Base-by-base conservation (phyloP, 345 rosid species). In the Arabis alpina region DNA sequence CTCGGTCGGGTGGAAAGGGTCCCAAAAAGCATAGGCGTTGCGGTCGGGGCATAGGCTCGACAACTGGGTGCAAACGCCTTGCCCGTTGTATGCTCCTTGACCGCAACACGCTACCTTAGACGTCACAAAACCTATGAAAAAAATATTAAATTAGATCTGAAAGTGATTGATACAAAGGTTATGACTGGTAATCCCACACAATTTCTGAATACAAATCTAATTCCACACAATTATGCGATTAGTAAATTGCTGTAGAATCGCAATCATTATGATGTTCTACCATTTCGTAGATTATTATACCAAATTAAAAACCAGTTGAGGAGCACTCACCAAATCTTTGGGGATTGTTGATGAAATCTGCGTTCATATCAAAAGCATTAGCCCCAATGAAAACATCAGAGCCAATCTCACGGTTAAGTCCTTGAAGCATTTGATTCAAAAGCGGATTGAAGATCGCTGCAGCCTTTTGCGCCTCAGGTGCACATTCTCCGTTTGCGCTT, bases 1-100 rank as follows among this genome's bases (percentile, higher is more conserved):
- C 70, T 90, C 89, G 0, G 94, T 71, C n/a, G 97, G 97, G 24
- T 90, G 97, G 60, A 83, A 90, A 60, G 86, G 69, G 53, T 90
- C 97, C 94, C 92, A 88, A 51, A 88, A 85, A 0, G 72, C 94
- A 64, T 68, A 81, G 3, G 55, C 15, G n/a, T 83, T 83, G 36
- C 92, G 72, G 76, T 90, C 73, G 6, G 77, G 81, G 80, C 97
- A 90, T 60, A 90, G 50, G 77, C 78, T 86, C 2, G 89, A 90
- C 6, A 78, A 72, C 1, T 16, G n/a, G 0, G 82, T 86, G 60
- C 97, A 90, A 13, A 88, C 75, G 13, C 94, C 94, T 19, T 80
- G 71, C 15, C 94, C 97, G 61, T 84, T 85, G 44, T 82, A 85
- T 2, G 87, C 83, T 58, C 94, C 92, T 79, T 88, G 97, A 3